Evolutionary conservation across 179 eudicot species (phyloP).

Genomic region (Spergularia azorica): DNA sequence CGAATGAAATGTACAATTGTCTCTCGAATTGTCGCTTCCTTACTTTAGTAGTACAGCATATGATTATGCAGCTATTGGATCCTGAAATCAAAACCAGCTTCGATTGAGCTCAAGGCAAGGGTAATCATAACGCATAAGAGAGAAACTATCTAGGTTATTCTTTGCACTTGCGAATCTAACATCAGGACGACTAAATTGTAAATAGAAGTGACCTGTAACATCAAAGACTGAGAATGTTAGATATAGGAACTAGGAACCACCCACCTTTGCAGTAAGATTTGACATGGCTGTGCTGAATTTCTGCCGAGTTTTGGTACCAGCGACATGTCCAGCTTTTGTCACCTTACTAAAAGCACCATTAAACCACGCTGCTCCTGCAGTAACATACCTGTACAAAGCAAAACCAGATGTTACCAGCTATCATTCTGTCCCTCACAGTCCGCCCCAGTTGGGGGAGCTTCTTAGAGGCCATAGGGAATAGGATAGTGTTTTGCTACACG

Average conservation of each 20-base stretch:
- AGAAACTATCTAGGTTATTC: neutral
- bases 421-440: neutral
- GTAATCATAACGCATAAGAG: neutral
- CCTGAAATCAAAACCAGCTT: constrained; percentile 29
- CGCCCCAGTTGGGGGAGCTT: neutral
- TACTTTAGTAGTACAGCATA: neutral
- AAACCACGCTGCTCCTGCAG: constrained; percentile 92
- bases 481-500: too few relatives aligned
- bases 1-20: neutral
- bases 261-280: constrained; percentile 80
- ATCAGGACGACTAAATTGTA: neutral
- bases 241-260: constrained; percentile 3
- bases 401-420: constrained; percentile 15
- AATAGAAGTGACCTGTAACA: neutral
- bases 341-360: constrained; percentile 86
- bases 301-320: constrained; percentile 78
- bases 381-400: constrained; percentile 62
- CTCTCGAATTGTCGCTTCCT: neutral
- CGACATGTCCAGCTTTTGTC: constrained; percentile 86
- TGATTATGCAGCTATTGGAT: constrained; percentile 43
- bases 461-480: neutral
- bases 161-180: neutral
- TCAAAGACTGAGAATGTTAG: neutral
- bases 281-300: constrained; percentile 74
- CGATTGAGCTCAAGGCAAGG: neutral